phyloP scores from a whole-genome alignment of 805 yeast species.

The Wickerhamiella shivajii region DNA sequence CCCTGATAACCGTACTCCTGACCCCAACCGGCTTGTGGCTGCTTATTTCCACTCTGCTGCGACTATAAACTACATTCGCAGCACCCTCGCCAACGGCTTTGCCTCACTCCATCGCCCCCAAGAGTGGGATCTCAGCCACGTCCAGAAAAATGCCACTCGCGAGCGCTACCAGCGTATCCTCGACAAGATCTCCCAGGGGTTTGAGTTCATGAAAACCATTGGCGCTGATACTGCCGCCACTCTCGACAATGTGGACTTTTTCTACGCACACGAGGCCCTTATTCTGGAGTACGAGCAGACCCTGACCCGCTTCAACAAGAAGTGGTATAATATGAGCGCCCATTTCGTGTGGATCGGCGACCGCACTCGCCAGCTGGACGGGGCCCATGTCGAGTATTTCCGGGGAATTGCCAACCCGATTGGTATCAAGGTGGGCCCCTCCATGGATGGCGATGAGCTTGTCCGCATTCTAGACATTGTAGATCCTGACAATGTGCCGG shows the following conservation, averaged over 20 bases:
- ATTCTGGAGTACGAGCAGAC: slow-evolving; percentile 30
- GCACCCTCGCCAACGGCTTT: slow-evolving; percentile 26
- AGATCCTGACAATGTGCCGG: slow-evolving; percentile 26
- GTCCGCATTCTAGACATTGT: slow-evolving; percentile 26
- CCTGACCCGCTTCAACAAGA: slow-evolving; percentile 24
- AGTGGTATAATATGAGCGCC: slow-evolving; percentile 30
- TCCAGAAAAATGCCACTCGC: slow-evolving; percentile 25
- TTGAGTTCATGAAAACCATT: slow-evolving; percentile 27
- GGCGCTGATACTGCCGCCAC: slow-evolving; percentile 25
- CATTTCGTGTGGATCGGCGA: slow-evolving; percentile 34
- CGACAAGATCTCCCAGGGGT: slow-evolving; percentile 24
- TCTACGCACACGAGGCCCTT: slow-evolving; percentile 30
- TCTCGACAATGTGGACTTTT: slow-evolving; percentile 26
- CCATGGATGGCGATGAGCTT: slow-evolving; percentile 27
- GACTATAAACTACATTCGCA: slow-evolving; percentile 28
- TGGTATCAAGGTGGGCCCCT: slow-evolving; percentile 32
- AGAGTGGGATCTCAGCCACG: slow-evolving; percentile 30
- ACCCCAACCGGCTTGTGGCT: slow-evolving; percentile 28
- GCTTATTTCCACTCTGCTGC: slow-evolving; percentile 34
- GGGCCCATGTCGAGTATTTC: slow-evolving; percentile 34
- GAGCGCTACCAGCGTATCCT: slow-evolving; percentile 28
- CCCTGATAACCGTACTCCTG: slow-evolving; percentile 26
- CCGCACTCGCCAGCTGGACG: slow-evolving; percentile 30
- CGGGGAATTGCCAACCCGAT: slow-evolving; percentile 30
- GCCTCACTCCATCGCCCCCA: slow-evolving; percentile 29